A percentile compares a stretch with the other conserved stretches of the same genome.
These are phyloP conservation scores for Aspergillus novoparasiticus DNA, from an alignment of 2,329 filamentous ascomycete genomes.

Conservation along the genomic window DNA sequence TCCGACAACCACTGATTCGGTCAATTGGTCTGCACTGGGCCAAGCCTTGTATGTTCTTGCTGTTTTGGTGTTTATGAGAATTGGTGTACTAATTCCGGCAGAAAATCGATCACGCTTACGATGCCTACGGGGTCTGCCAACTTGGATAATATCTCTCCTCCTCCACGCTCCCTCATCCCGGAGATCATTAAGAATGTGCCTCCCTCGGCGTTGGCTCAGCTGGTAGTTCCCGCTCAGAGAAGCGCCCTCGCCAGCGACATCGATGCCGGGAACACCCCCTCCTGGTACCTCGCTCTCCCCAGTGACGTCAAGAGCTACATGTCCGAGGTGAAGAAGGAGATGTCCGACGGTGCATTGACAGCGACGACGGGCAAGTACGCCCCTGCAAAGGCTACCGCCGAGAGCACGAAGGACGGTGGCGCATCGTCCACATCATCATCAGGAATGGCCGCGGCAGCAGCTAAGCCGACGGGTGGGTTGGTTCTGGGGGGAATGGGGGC, in stretches of 20 bases:
- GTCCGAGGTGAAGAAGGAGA: slow-evolving; percentile 32
- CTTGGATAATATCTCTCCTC: slow-evolving; percentile 35
- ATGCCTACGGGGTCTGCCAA: slow-evolving; percentile 28
- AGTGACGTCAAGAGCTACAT: slow-evolving; percentile 37
- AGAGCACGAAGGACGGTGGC: slow-evolving; percentile 5
- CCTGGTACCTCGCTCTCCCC: slow-evolving; percentile 36
- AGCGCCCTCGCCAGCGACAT: slow-evolving; percentile 34
- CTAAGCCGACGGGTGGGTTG: slow-evolving; percentile 21
- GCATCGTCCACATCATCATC: slow-evolving; percentile 17
- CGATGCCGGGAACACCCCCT: slow-evolving; percentile 33
- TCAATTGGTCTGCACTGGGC: slow-evolving; percentile 23
- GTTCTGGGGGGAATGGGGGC: slow-evolving; percentile 24
- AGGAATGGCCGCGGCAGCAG: slow-evolving; percentile 18
- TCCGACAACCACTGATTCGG: slow-evolving; percentile 7
- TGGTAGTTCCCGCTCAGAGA: slow-evolving; percentile 32
- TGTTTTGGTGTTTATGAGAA: not conserved
- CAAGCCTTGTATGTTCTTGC: slow-evolving; percentile 23
- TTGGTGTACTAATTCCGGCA: slow-evolving; percentile 9
- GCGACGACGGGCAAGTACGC: slow-evolving; percentile 16
- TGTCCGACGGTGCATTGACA: slow-evolving; percentile 30
- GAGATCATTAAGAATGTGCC: slow-evolving; percentile 37
- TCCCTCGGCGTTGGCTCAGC: slow-evolving; percentile 30
- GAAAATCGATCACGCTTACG: slow-evolving; percentile 15
- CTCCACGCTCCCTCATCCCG: slow-evolving; percentile 32
- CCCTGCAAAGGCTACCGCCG: slow-evolving; percentile 18